These are phyloP conservation scores for Fraxinus albicans DNA, from an alignment of 305 asterid species.

Conservation along the genomic window DNA sequence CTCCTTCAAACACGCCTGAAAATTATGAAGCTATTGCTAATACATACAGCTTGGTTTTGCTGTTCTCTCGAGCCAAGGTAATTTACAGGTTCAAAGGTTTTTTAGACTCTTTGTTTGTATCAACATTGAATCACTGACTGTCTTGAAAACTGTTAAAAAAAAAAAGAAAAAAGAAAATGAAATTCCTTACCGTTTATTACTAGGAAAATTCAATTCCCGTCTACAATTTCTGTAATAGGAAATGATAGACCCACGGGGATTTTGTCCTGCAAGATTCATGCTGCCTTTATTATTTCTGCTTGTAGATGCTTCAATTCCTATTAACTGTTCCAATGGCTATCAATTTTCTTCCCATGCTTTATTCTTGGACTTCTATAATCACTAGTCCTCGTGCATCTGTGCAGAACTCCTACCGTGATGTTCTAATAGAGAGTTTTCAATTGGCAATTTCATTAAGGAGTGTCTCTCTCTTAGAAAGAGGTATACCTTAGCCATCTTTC, in stretches of 20 bases:
- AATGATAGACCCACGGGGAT: neutral
- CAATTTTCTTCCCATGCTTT: slow-evolving; percentile 10
- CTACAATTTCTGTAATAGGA: neutral
- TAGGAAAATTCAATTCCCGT: neutral
- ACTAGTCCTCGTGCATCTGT: slow-evolving; percentile 14
- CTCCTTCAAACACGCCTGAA: slow-evolving; percentile 84
- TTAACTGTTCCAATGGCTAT: neutral
- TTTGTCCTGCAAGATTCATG: neutral
- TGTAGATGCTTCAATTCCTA: neutral
- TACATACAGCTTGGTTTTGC: slow-evolving; percentile 84
- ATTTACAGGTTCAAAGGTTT: slow-evolving; percentile 13
- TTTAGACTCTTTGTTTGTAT: neutral
- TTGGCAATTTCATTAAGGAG: slow-evolving; percentile 71
- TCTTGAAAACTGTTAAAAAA: neutral
- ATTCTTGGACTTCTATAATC: slow-evolving; percentile 1
- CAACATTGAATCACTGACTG: neutral
- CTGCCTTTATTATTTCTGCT: neutral
- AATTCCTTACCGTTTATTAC: neutral
- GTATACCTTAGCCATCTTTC: slow-evolving; percentile 29
- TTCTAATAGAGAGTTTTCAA: slow-evolving; percentile 70
- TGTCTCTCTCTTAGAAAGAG: slow-evolving; percentile 59
- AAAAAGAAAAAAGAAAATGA: neutral
- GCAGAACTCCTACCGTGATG: slow-evolving; percentile 75
- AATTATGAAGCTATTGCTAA: slow-evolving; percentile 96
- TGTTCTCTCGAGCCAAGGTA: slow-evolving; percentile 95